phyloP scores from a whole-genome alignment of 805 yeast genomes.

The Myxozyma geophila region DNA sequence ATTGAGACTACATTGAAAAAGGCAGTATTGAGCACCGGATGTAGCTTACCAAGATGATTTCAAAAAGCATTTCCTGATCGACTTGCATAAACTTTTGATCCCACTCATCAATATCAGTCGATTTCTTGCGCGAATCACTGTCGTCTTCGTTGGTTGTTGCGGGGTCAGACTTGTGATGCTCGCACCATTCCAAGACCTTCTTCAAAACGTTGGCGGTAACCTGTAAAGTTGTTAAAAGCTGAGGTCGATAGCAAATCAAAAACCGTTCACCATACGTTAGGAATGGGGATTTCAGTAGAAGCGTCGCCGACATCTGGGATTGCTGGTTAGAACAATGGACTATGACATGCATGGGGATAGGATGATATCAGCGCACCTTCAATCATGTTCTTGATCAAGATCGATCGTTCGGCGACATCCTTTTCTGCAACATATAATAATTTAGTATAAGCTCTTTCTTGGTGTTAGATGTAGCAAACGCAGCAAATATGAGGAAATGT shows the following conservation, averaged over 20 bases:
- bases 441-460: neutral
- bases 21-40: neutral
- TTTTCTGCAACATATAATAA: constrained; percentile 45
- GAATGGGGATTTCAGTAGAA: constrained; percentile 80
- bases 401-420: constrained; percentile 84
- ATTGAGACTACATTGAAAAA: neutral
- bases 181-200: constrained; percentile 96
- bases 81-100: constrained; percentile 91
- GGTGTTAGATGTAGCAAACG: neutral
- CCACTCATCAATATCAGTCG: constrained; percentile 96
- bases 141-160: constrained; percentile 73
- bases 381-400: constrained; percentile 83
- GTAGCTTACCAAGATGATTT: constrained; percentile 47
- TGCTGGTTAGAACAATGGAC: neutral
- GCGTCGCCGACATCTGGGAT: constrained; percentile 54
- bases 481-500: neutral
- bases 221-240: constrained; percentile 18
- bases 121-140: constrained; percentile 64
- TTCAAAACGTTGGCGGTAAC: constrained; percentile 72
- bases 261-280: constrained; percentile 64
- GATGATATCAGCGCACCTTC: constrained; percentile 56
- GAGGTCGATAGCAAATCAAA: neutral
- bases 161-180: constrained; percentile 80
- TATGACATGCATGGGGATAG: neutral
- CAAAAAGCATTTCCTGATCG: constrained; percentile 67